Evolutionary conservation across 1,284 basidiomycete genomes (phyloP).

Genomic region (Tremellales sp.): DNA sequence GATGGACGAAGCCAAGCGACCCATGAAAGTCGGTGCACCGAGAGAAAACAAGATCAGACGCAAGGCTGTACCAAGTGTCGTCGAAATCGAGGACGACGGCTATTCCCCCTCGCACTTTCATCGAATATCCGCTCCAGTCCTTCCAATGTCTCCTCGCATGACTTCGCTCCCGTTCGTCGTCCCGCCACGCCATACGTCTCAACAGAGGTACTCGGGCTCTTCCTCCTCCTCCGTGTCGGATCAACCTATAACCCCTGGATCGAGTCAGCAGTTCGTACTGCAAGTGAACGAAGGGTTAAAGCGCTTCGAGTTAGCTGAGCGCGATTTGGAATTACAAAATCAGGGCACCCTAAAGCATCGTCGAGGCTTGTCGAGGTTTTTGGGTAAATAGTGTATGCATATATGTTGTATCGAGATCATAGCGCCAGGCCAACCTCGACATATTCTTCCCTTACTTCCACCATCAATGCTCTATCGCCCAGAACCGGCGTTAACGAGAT

Average conservation of each 20-base stretch:
- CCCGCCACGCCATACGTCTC: constrained; percentile 6
- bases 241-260: no score
- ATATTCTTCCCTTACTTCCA: constrained; percentile 13
- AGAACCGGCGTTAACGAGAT: constrained; percentile 31
- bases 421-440: constrained; percentile 22
- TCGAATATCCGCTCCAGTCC: not conserved
- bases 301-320: no score
- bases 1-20: constrained; percentile 20
- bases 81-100: constrained; percentile 12
- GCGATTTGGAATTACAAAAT: no score
- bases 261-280: no score
- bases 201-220: no score
- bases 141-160: constrained; percentile 13
- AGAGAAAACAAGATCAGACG: constrained; percentile 21
- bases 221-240: no score
- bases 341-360: no score
- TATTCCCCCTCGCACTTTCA: constrained; percentile 4
- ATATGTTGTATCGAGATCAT: not conserved
- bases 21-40: constrained; percentile 8
- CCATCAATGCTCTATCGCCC: constrained; percentile 9
- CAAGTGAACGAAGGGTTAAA: no score
- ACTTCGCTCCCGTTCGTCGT: not conserved
- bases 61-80: constrained; percentile 26
- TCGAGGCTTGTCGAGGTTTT: constrained; percentile 8
- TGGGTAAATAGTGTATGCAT: constrained; percentile 6